Base-by-base conservation (phyloP, 164 flowering plant species). In the Vitis riparia region DNA sequence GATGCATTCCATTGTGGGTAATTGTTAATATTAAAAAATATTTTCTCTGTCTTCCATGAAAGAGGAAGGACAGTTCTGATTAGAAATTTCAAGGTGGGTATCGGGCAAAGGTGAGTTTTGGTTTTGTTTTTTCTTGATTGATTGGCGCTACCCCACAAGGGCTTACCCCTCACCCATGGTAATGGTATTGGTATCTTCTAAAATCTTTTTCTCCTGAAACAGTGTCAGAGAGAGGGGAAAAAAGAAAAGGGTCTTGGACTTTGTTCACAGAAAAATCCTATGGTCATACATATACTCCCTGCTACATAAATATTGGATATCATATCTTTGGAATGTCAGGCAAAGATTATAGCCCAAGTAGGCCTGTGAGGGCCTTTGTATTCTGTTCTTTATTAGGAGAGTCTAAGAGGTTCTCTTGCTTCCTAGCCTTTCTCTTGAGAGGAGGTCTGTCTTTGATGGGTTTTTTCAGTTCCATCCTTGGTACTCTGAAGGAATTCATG, bases 281-380 rank as follows among this genome's bases (percentile, higher is more conserved):
- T 37, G 44, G 44, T 37, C 11, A 58, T 11, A 51, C 0, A 30
- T 32, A 27, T 63, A 37, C 44, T 37, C 44, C 0, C 44, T 37
- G 44, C 44, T 3, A 37, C 44, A n/a, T 29, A 0, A 13, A 13
- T 7, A 60, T 60, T 30, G 5, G 63, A 30, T 29, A 52, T 49
- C 44, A 56, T 72, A 75, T 75, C 75, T 72, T 66, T 69, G 56
- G 74, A 78, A 75, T 78, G 81, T 72, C 76, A 72, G 76, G n/a
- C 48, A 66, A 23, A 58, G 58, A 63, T 30, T 4, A 59, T 53
- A 62, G 71, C n/a, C 32, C 50, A 27, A 3, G 44, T 73, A 70
- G 77, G 67, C 71, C 69, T 77, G 72, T 16, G 16, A 27, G 32
- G 37, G n/a, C 29, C 58, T 70, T 65, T 47, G 63, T 65, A 51